phyloP scores from a whole-genome alignment of 2,329 filamentous ascomycete species.

The Colletotrichum lini region DNA sequence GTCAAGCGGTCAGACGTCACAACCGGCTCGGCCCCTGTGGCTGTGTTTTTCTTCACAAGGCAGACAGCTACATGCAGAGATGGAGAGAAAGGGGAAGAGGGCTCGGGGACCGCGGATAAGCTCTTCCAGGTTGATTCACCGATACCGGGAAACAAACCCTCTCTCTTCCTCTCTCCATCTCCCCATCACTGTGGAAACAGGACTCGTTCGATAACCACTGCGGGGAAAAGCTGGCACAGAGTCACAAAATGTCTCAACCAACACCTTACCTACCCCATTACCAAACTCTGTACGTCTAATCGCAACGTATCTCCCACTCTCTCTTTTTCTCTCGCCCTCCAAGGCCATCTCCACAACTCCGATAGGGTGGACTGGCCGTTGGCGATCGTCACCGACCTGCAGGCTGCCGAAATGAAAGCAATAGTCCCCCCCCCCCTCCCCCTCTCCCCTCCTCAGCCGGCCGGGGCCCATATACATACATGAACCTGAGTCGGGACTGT shows the following conservation, averaged over 20 bases:
- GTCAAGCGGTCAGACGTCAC: background rate
- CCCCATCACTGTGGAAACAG: background rate
- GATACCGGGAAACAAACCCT: no score
- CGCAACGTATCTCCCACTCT: background rate
- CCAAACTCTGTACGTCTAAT: background rate
- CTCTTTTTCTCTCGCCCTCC: background rate
- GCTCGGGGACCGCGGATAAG: background rate
- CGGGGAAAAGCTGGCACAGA: slow-evolving; percentile 4
- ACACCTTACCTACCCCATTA: background rate
- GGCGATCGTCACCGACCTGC: slow-evolving; percentile 15
- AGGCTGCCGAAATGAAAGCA: slow-evolving; percentile 7
- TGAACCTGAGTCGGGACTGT: background rate
- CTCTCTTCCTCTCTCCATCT: no score
- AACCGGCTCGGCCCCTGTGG: background rate
- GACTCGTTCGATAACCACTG: background rate
- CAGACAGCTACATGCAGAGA: background rate
- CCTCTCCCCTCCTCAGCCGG: background rate
- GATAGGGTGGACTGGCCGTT: background rate
- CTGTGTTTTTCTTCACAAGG: background rate
- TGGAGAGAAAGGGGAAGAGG: no score
- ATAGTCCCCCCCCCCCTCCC: background rate
- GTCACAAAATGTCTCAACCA: background rate
- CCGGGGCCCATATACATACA: background rate
- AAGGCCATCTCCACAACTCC: background rate
- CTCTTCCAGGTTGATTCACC: background rate